These are phyloP conservation scores for Pisolithus tinctorius DNA, from an alignment of 768 basidiomycete species.

Conservation along the genomic window DNA sequence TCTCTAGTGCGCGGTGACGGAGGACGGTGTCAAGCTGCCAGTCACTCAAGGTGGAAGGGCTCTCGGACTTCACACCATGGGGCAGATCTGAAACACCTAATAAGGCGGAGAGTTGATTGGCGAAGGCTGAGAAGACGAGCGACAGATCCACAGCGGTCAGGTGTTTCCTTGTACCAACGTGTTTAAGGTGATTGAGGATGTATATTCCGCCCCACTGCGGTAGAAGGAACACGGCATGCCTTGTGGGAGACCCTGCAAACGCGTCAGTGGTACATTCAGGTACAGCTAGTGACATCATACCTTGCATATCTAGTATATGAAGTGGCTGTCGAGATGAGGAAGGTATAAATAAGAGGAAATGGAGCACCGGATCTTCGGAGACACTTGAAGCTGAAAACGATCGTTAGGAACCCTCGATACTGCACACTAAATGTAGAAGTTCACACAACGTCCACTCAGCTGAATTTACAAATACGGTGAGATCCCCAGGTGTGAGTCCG, in stretches of 20 bases:
- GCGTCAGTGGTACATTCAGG: slow-evolving; percentile 7
- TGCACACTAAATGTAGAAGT: slow-evolving; percentile 11
- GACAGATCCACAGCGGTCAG: slow-evolving; percentile 38
- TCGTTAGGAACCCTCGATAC: slow-evolving; percentile 2
- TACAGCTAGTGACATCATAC: slow-evolving; percentile 25
- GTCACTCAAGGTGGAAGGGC: slow-evolving; percentile 36
- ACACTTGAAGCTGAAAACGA: slow-evolving; percentile 70
- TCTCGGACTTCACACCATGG: slow-evolving; percentile 30
- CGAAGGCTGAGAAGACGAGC: slow-evolving; percentile 56
- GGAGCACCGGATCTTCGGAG: slow-evolving; percentile 89
- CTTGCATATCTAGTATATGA: slow-evolving; percentile 49
- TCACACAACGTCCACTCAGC: slow-evolving; percentile 93
- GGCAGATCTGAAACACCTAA: slow-evolving; percentile 72
- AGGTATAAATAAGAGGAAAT: slow-evolving; percentile 88
- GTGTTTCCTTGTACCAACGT: slow-evolving; percentile 17
- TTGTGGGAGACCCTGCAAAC: slow-evolving; percentile 37
- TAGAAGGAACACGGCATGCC: slow-evolving; percentile 70
- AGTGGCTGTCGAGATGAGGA: slow-evolving; percentile 63
- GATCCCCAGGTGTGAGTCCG: slow-evolving; percentile 69
- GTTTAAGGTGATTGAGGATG: slow-evolving; percentile 53
- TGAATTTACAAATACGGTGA: slow-evolving; percentile 92
- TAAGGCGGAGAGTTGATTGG: slow-evolving; percentile 67
- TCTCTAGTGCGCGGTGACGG: slow-evolving; percentile 64
- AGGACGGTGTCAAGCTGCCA: slow-evolving; percentile 84
- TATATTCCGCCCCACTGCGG: slow-evolving; percentile 94